Base-by-base conservation (phyloP, 345 rosid genomes). In the Lepidium aucheri region DNA sequence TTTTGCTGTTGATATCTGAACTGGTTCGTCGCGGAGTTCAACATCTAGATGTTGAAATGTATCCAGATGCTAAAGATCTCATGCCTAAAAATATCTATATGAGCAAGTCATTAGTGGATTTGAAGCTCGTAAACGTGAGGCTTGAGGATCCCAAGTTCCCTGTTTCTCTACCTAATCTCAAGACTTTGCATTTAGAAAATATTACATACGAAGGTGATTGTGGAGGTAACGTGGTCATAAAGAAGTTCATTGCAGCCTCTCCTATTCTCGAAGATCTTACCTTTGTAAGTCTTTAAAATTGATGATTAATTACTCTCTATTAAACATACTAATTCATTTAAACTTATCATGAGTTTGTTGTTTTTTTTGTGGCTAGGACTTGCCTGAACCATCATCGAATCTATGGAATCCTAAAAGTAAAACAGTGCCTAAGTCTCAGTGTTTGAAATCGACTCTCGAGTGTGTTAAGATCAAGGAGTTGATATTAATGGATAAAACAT, bases 101-200 rank as follows among this genome's bases (percentile, higher is more conserved):
- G 8, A 68, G 65, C 65, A 57, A 38, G 41, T 47, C 58, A 1
- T 28, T 57, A 33, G 58, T 58, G 8, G 47, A 40, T 28, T 28
- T 68, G 8, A 68, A 47, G 39, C 72, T 68, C 0, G 20, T 13
- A 3, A 46, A 46, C 9, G 50, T 68, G 6, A 20, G 12, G 12
- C 6, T 57, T 30, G 4, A 5, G 20, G 39, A 10, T 30, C 52
- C 51, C 0, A 3, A 28, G 32, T 38, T 38, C 12, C 20, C 9
- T 20, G 30, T 59, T 28, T 59, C 52, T 30, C 13, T 69, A 14
- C 74, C 74, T 40, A 40, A 67, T 40, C 52, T 69, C 36, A 51
- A 60, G 53, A 28, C 14, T 9, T 7, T 68, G 57, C 30, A 26
- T 40, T 3, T 67, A 2, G 18, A 8, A 22, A 5, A 40, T 13